Evolutionary conservation across 108 stramenopile genomes (phyloP).

Genomic region (Cylindrotheca closterium): DNA sequence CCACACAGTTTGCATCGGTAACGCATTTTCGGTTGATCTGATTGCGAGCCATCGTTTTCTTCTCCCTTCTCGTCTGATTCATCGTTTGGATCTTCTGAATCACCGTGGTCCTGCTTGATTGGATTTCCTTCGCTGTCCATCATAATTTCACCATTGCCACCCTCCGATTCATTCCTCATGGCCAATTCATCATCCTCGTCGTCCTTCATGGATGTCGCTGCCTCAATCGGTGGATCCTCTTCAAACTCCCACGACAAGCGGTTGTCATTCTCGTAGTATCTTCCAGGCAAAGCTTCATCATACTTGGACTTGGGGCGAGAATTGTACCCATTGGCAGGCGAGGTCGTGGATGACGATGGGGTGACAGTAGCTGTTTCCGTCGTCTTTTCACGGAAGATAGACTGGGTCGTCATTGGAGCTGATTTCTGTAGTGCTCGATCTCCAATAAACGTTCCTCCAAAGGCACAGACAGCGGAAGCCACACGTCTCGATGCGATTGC

Average conservation of each 20-base stretch:
- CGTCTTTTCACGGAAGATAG: slow-evolving; percentile 47
- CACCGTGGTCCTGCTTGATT: slow-evolving; percentile 5
- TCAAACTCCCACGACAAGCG: slow-evolving; percentile 85
- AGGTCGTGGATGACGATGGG: slow-evolving; percentile 30
- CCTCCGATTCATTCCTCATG: slow-evolving; percentile 5
- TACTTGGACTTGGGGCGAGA: slow-evolving; percentile 40
- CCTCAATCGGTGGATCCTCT: slow-evolving; percentile 62
- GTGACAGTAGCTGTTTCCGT: slow-evolving; percentile 37
- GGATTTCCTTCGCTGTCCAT: background rate
- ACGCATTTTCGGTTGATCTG: slow-evolving; percentile 48
- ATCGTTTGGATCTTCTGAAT: slow-evolving; percentile 11
- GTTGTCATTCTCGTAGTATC: slow-evolving; percentile 82
- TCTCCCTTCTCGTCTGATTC: slow-evolving; percentile 12
- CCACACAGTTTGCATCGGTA: slow-evolving; percentile 83
- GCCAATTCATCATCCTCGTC: slow-evolving; percentile 21
- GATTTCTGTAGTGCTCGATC: slow-evolving; percentile 13
- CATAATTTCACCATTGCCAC: slow-evolving; percentile 7
- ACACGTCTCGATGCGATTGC: slow-evolving; percentile 61
- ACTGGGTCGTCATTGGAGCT: slow-evolving; percentile 8
- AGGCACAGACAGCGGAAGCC: slow-evolving; percentile 74
- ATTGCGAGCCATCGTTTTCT: slow-evolving; percentile 16
- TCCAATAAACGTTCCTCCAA: slow-evolving; percentile 55
- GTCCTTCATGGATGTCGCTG: slow-evolving; percentile 30
- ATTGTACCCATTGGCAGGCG: slow-evolving; percentile 15
- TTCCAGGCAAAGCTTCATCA: slow-evolving; percentile 53